These are phyloP conservation scores for Carex cristatella DNA, from an alignment of 176 grass and related monocot genomes.

Conservation along the genomic window DNA sequence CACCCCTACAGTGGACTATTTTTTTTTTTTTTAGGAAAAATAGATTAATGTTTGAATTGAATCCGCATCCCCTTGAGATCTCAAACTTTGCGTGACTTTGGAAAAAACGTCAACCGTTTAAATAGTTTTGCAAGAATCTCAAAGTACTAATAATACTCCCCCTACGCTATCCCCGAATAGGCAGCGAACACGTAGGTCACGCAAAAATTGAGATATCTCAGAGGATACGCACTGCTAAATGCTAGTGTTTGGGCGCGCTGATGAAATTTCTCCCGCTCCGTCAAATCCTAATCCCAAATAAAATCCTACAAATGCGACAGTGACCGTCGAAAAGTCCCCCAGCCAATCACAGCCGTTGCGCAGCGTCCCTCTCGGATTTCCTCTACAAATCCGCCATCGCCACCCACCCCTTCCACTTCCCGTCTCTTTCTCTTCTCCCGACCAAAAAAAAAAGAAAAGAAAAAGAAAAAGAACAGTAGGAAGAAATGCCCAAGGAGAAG, in stretches of 20 bases:
- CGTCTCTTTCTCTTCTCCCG: not conserved
- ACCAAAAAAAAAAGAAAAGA: not conserved
- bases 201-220: too few species aligned
- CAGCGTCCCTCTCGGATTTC: constrained; percentile 28
- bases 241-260: not conserved
- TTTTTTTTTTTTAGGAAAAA: too few species aligned
- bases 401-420: not conserved
- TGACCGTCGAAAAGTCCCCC: not conserved
- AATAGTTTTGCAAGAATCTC: too few species aligned
- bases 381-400: constrained; percentile 23
- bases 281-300: constrained; percentile 16
- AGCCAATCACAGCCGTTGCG: constrained; percentile 7
- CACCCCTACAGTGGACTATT: too few species aligned
- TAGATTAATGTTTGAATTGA: too few species aligned
- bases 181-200: too few species aligned
- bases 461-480: not conserved
- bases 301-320: not conserved
- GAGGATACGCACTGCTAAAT: too few species aligned
- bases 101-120: too few species aligned
- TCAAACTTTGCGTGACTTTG: too few species aligned
- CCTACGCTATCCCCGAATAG: too few species aligned
- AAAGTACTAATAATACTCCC: too few species aligned
- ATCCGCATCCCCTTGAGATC: too few species aligned
- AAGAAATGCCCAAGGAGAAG: constrained; percentile 43
- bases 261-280: constrained; percentile 17